Base-by-base conservation (phyloP, 805 yeast species). In the Ogataea paradorogensis region DNA sequence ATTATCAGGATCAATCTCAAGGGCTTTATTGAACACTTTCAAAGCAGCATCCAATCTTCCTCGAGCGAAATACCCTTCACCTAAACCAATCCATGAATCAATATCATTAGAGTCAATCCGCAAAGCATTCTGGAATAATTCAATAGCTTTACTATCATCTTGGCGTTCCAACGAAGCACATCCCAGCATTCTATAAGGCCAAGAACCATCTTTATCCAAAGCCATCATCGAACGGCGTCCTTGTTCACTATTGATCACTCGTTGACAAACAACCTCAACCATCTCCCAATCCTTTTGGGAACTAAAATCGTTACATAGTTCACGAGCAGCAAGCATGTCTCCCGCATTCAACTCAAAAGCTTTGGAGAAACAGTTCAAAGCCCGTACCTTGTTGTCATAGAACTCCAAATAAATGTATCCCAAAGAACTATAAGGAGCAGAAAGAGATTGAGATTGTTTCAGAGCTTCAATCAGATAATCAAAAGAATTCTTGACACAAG, bases 111-210 rank as follows among this genome's bases (percentile, higher is more conserved):
- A 67, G 30, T 80, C 67, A 47, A 84, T 66, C 46, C 97, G 72
- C 34, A 93, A 67, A 1, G 96, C 89, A 20, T 80, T 75, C 61
- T 93, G 99, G 56, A 87, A 89, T 76, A 85, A 80, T 60, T 85
- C 91, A 33, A 91, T 83, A 0, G 99, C 95, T 40, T 79, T 80
- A 1, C 77, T 78, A 47, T 79, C 86, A 49, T 83, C 81, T 51
- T 81, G 87, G 20, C 60, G 67, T 55, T 86, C 89, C 43, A 93
- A 64, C 4, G 82, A 71, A 2, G 85, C 75, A 50, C 89, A 78
- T 0, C 97, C 99, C 30, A 93, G 65, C 3, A 87, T 86, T 50
- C 96, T 66, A 56, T 81, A 87, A 1, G 97, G 96, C 99, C 99
- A 93, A 2, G 83, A 71, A 1, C 65, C 55, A 43, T 64, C 68